Percentiles rank a stretch among this genome's conserved stretches.
phyloP scores from a whole-genome alignment of 495 filamentous ascomycete species.

The Penicillium taxi region DNA sequence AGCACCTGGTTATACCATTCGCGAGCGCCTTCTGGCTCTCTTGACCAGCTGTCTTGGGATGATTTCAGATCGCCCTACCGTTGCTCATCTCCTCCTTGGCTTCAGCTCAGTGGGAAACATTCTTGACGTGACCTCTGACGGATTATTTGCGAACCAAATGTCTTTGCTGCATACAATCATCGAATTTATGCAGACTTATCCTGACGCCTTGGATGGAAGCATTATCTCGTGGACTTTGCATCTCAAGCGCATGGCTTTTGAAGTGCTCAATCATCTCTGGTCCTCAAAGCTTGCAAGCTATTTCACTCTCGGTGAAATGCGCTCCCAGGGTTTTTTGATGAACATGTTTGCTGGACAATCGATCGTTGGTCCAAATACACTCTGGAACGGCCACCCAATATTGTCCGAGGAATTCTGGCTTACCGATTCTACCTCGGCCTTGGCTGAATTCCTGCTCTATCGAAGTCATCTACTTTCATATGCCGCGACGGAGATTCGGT shows the following conservation, averaged over 20 bases:
- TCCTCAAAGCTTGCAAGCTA: slow-evolving; percentile 69
- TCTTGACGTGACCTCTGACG: slow-evolving; percentile 54
- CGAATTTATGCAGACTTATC: slow-evolving; percentile 53
- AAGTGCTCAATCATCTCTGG: slow-evolving; percentile 75
- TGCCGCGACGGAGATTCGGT: slow-evolving; percentile 71
- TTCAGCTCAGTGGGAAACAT: slow-evolving; percentile 63
- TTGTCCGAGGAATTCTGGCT: slow-evolving; percentile 54
- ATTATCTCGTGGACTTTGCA: slow-evolving; percentile 63
- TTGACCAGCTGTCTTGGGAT: slow-evolving; percentile 68
- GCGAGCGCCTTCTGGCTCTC: slow-evolving; percentile 71
- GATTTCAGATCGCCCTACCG: slow-evolving; percentile 62
- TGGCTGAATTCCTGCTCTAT: slow-evolving; percentile 65
- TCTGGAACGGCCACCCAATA: slow-evolving; percentile 59
- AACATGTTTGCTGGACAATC: slow-evolving; percentile 57
- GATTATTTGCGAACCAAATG: slow-evolving; percentile 55
- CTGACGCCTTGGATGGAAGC: slow-evolving; percentile 50
- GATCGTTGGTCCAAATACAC: slow-evolving; percentile 51
- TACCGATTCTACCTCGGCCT: slow-evolving; percentile 51
- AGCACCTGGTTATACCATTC: slow-evolving; percentile 63
- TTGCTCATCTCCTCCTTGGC: slow-evolving; percentile 86
- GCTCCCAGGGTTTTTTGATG: slow-evolving; percentile 65
- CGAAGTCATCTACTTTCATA: slow-evolving; percentile 75
- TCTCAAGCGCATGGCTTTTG: slow-evolving; percentile 66
- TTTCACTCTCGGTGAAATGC: slow-evolving; percentile 68
- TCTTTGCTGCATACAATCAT: slow-evolving; percentile 82